A percentile compares a stretch with the other conserved stretches of the same genome.
Conservation (phyloP, 257 asterid genomes). For the Prunella vulgaris region DNA sequence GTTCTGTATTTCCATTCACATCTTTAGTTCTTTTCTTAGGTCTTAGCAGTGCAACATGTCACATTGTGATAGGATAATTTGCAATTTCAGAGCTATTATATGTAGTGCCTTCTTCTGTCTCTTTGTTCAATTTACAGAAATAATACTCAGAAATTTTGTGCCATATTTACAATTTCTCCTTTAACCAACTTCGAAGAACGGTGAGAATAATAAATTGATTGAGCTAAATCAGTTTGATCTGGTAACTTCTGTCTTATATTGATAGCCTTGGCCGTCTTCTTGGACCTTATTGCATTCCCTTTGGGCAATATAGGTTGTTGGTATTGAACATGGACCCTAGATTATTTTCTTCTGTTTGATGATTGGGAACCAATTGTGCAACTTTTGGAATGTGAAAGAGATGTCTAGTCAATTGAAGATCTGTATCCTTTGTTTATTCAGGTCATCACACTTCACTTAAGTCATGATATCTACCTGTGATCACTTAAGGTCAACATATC, state of each 20-base stretch:
- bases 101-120: neutral
- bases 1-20: neutral
- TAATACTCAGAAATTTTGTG: neutral
- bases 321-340: neutral
- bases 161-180: neutral
- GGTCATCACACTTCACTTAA: neutral
- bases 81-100: neutral
- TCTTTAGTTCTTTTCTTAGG: neutral
- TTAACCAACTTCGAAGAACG: neutral
- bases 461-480: neutral
- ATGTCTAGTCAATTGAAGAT: neutral
- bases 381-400: neutral
- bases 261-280: slow-evolving; percentile 7
- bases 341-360: neutral
- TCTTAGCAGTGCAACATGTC: neutral
- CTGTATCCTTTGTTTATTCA: neutral
- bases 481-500: neutral
- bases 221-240: neutral
- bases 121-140: neutral
- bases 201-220: neutral
- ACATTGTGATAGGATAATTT: neutral
- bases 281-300: neutral
- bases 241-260: neutral
- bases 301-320: neutral
- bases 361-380: neutral